These are phyloP conservation scores for Xylogone sp. DNA, from an alignment of 2,329 filamentous ascomycete genomes.

Conservation along the genomic window DNA sequence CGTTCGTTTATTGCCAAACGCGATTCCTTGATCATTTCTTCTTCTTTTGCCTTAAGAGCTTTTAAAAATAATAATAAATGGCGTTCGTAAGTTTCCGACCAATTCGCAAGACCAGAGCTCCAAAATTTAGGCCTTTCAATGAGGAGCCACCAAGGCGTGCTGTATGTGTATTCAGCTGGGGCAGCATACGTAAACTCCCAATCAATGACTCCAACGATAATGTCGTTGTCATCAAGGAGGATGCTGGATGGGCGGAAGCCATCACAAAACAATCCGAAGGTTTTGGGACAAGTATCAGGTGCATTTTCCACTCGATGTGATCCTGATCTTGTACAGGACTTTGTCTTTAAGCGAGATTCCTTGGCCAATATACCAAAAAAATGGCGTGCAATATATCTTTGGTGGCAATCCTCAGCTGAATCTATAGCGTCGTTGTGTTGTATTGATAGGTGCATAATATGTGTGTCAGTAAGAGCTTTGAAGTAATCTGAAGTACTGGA, in stretches of 20 bases:
- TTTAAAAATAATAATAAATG: constrained; percentile 28
- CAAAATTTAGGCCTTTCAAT: constrained; percentile 27
- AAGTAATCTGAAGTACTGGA: constrained; percentile 35
- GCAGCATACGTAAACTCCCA: constrained; percentile 35
- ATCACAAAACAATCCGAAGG: too few species aligned
- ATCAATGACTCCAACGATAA: constrained; percentile 31
- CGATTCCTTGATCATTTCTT: constrained; percentile 4
- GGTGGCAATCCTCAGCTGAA: constrained; percentile 24
- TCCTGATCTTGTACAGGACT: too few species aligned
- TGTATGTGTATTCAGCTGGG: constrained; percentile 26
- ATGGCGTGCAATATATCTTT: constrained; percentile 28
- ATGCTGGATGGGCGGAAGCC: constrained; percentile 24
- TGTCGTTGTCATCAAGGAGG: constrained; percentile 22
- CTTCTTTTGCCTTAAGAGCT: constrained; percentile 26
- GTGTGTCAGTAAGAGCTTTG: constrained; percentile 33
- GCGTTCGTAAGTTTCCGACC: constrained; percentile 26
- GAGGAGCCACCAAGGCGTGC: constrained; percentile 34
- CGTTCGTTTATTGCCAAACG: constrained; percentile 8
- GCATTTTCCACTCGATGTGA: too few species aligned
- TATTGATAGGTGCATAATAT: constrained; percentile 34
- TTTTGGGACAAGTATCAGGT: too few species aligned
- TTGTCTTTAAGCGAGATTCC: too few species aligned
- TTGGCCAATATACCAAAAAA: constrained; percentile 4
- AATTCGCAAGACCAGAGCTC: constrained; percentile 24
- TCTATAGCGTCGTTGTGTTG: constrained; percentile 35